Evolutionary conservation across 2,329 filamentous ascomycete species (phyloP).

Genomic region (Paecilomyces variotii): DNA sequence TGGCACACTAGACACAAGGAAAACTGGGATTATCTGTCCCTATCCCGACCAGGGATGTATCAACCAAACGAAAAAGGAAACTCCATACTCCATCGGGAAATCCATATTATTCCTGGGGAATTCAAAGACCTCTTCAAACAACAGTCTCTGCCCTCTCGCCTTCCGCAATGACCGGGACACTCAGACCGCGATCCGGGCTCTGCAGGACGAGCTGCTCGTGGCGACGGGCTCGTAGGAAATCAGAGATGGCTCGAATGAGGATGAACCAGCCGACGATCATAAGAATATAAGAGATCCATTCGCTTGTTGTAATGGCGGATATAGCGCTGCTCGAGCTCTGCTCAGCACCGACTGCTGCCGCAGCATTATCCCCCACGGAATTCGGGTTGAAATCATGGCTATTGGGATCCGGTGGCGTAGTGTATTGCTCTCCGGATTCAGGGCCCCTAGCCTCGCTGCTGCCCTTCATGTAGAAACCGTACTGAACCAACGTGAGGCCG

Average conservation of each 20-base stretch:
- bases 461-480: constrained; percentile 90
- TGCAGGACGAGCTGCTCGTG: constrained; percentile 91
- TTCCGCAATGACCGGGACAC: constrained; percentile 76
- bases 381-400: constrained; percentile 78
- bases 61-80: background rate
- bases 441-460: constrained; percentile 36
- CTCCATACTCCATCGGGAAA: constrained; percentile 1
- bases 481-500: constrained; percentile 91
- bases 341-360: constrained; percentile 20
- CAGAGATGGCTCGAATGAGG: constrained; percentile 83
- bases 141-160: constrained; percentile 72
- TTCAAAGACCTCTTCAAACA: constrained; percentile 45
- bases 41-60: background rate
- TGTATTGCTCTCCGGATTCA: constrained; percentile 36
- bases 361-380: constrained; percentile 46
- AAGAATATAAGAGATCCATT: constrained; percentile 84
- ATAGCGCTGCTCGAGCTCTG: constrained; percentile 30
- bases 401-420: constrained; percentile 77
- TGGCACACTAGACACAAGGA: background rate
- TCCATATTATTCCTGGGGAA: background rate
- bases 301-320: constrained; percentile 59
- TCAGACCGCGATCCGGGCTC: constrained; percentile 80
- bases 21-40: background rate
- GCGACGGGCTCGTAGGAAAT: constrained; percentile 77
- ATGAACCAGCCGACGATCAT: constrained; percentile 99